These are phyloP conservation scores for Phaseolus lunatus DNA, from an alignment of 306 rosid genomes.

Conservation along the genomic window DNA sequence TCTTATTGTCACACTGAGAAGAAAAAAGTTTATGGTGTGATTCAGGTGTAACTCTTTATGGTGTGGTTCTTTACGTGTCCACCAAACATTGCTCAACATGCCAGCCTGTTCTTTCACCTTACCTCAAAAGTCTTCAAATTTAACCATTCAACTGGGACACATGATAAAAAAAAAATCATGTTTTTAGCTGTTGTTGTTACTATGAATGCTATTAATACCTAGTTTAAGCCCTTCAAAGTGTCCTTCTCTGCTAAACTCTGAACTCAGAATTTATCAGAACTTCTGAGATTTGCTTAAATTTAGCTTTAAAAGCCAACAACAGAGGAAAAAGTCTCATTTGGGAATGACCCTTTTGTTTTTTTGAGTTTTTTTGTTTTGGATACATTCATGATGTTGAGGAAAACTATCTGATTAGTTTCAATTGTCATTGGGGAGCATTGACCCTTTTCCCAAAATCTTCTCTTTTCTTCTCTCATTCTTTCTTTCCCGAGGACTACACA, in stretches of 20 bases:
- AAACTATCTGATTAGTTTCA: slow-evolving; percentile 36
- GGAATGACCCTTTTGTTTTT: slow-evolving; percentile 24
- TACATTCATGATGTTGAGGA: slow-evolving; percentile 24
- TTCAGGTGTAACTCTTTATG: background rate
- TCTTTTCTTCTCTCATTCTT: slow-evolving; percentile 1
- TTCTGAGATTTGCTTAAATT: slow-evolving; percentile 39
- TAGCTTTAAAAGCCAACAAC: slow-evolving; percentile 38
- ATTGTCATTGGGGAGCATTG: slow-evolving; percentile 5
- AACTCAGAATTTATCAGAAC: slow-evolving; percentile 18
- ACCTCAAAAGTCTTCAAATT: background rate
- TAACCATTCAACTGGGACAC: slow-evolving; percentile 27
- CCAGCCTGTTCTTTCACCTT: slow-evolving; percentile 39
- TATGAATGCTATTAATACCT: slow-evolving; percentile 50
- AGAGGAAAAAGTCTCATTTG: background rate
- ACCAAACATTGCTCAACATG: slow-evolving; percentile 19
- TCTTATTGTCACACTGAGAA: slow-evolving; percentile 52
- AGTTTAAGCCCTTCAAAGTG: slow-evolving; percentile 39
- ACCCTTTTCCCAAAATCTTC: slow-evolving; percentile 26
- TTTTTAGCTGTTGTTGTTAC: background rate
- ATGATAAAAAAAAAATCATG: background rate
- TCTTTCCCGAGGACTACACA: background rate
- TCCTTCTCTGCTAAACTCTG: slow-evolving; percentile 33
- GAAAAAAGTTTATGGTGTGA: background rate
- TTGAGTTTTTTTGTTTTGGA: slow-evolving; percentile 14
- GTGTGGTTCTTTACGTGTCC: slow-evolving; percentile 37